A percentile compares a stretch with the other conserved stretches of the same genome.
phyloP scores from a whole-genome alignment of 352 stramenopile genomes.

The Vaucheria bursata region DNA sequence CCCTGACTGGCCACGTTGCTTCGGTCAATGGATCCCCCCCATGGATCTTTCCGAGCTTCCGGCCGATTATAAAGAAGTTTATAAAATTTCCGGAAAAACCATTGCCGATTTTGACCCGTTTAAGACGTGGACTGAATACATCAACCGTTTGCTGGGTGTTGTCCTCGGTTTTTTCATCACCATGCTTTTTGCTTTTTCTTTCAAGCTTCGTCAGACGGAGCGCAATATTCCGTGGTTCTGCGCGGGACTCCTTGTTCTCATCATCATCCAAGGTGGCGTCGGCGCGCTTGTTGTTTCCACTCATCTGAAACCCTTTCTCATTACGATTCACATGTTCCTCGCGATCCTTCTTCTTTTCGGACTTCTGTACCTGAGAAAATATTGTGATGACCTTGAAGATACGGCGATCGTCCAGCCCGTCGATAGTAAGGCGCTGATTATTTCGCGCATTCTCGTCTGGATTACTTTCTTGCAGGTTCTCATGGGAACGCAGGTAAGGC shows the following conservation, averaged over 20 bases:
- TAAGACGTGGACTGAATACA: conserved; percentile 1
- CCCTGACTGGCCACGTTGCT: background rate
- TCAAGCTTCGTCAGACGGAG: background rate
- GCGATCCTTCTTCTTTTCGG: background rate
- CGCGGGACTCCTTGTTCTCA: background rate
- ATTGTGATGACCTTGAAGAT: background rate
- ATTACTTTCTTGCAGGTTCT: no score
- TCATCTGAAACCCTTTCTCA: background rate
- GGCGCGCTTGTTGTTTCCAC: background rate
- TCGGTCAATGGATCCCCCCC: background rate
- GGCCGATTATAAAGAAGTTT: background rate
- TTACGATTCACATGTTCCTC: background rate
- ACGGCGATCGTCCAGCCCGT: no score
- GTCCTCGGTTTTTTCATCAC: background rate
- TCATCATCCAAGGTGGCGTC: background rate
- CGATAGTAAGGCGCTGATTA: no score
- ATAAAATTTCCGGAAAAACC: background rate
- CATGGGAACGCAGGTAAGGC: background rate
- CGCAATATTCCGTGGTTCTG: background rate
- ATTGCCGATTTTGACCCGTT: background rate
- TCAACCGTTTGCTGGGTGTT: background rate
- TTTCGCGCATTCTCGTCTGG: no score
- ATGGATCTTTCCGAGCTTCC: background rate
- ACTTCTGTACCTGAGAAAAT: background rate
- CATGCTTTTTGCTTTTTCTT: background rate